Evolutionary conservation across 805 yeast genomes (phyloP), one percentile per base, ranked within the genome.

Genomic region (Barnettozyma sp.): DNA sequence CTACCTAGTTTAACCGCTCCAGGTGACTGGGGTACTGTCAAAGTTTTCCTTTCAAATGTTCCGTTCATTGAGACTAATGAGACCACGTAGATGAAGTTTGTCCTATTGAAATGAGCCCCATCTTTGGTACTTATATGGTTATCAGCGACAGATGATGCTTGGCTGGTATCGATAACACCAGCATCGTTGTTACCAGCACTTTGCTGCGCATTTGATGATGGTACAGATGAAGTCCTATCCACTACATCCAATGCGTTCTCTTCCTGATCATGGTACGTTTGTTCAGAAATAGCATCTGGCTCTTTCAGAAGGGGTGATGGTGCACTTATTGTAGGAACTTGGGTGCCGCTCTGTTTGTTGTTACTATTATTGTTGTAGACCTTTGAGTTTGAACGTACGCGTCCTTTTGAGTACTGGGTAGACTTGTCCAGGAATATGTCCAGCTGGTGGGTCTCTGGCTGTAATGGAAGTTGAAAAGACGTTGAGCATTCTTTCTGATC

Each of bases 1-100:
- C 99, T 71, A 2, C 99, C 99, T 17, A 92, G 66, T 54, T 85
- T 85, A 35, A 88, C 61, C 4, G 85, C 78, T 11, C 83, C 87
- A 0, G 99, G 98, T 40, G 66, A 68, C 39, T 73, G 69, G 1
- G 97, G 97, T 7, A 92, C 78, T 11, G 74, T 75, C 26, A 92
- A 63, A 35, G 81, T 77, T 56, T 90, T 92, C 39, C 78, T 70
- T 26, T 78, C 82, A 54, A 88, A 87, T 0, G 96, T 80, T 34
- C 75, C 84, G 57, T 90, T 90, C 33, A 87, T 61, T 0, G 97
- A 78, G 11, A 73, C 58, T 33, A 92, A 64, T 4, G 85, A 77
- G n/a, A 88, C 71, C 28, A 82, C 72, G 54, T 76, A 78, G 3
- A 68, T 64, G 39, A 59, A 59, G 28, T 56, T 35, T 1, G 49